Base-by-base conservation (phyloP, 805 yeast species). In the Candida suzukii region DNA sequence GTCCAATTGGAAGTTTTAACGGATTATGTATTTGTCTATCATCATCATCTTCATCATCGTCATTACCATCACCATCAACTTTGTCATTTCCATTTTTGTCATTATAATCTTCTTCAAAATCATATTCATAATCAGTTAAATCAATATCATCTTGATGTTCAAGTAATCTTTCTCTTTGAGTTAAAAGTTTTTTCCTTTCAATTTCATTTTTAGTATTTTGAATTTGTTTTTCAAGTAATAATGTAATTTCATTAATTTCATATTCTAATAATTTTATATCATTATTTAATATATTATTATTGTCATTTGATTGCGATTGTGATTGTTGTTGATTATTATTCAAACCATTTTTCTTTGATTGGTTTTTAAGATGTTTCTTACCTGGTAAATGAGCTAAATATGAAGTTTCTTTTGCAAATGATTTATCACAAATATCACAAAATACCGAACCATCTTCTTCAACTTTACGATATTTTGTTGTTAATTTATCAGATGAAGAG, bases 1-100 rank as follows among this genome's bases (percentile, higher is more conserved):
- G 74, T 0, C 95, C 98, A 0, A 86, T 40, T 0, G 96, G 95
- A 41, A 86, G 59, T 42, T 81, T 76, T 42, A 75, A 64, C 17
- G 80, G 78, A 45, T 71, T 71, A 26, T 50, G 50, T 56, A 54
- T 17, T 53, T 47, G 9, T 53, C 57, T 58, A 6, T 60, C 66
- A 12, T 60, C 69, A 11, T 55, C 64, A 1, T 62, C 68, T 13
- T 56, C 61, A 3, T 46, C 53, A 2, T 51, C 55, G n/a, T 50
- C 58, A 4, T 45, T 50, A 7, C 50, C 52, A 0, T 52, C 60
- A 10, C 40, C 49, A 14, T 46, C 45, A 8, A 47, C 50, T 17
- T 45, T 48, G 1, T 53, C 57, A 14, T 51, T 53, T 6, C 46
- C 53, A 2, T 51, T 59, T 13, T 52, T 47, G 2, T 58, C 56